A percentile compares a stretch with the other conserved stretches of the same genome.
Conservation (phyloP, 1,139 yeast species). For the Pichia sp. region DNA sequence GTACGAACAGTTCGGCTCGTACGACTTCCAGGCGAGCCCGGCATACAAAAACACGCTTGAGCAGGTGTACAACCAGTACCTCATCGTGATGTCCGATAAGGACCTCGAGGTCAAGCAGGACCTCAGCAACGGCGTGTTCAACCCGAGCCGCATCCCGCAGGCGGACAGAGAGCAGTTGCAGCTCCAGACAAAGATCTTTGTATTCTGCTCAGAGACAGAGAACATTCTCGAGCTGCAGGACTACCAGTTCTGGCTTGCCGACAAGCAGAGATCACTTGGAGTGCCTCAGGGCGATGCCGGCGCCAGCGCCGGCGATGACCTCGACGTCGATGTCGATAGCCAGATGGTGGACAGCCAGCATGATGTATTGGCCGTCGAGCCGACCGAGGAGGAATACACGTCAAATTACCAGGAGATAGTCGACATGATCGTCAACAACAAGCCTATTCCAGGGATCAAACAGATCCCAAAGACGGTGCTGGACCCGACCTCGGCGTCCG, state of each 20-base stretch:
- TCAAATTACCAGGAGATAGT: conserved; percentile 69
- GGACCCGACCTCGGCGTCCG: conserved; percentile 29
- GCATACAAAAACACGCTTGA: conserved; percentile 32
- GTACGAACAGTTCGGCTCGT: conserved; percentile 26
- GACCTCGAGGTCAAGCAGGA: conserved; percentile 25
- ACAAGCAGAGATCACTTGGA: conserved; percentile 22
- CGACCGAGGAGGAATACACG: conserved; percentile 38
- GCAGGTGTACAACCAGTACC: conserved; percentile 35
- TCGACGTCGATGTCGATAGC: not conserved
- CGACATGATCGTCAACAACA: conserved; percentile 62
- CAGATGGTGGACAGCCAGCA: not conserved
- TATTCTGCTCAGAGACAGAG: conserved; percentile 54
- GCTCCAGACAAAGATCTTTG: conserved; percentile 57
- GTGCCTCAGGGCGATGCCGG: no score
- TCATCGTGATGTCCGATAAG: conserved; percentile 34
- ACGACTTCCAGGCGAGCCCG: conserved; percentile 27
- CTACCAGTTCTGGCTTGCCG: conserved; percentile 45
- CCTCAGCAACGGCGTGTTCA: conserved; percentile 24
- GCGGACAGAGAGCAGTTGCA: conserved; percentile 45
- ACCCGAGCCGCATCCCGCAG: conserved; percentile 28
- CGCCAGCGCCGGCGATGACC: not conserved
- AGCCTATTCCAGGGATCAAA: conserved; percentile 74
- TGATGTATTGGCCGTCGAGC: not conserved
- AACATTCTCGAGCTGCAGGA: conserved; percentile 55
- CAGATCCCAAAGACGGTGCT: conserved; percentile 68